Conservation (phyloP, 148 eudicot species). For the Pharnaceum exiguum region DNA sequence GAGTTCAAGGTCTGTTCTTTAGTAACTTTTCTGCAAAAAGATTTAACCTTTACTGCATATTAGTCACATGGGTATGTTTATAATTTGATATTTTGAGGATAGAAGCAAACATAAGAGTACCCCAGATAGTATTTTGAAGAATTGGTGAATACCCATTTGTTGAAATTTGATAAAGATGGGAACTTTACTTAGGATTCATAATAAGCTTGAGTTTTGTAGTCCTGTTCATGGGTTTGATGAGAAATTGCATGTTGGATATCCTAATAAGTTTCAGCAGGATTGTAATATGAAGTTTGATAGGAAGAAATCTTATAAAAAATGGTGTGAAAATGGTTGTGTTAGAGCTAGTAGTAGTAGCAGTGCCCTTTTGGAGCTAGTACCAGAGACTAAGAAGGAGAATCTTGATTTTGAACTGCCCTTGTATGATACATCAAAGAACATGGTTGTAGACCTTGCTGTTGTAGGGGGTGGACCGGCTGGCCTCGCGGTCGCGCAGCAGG, state of each 20-base stretch:
- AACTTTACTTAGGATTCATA: slow-evolving; percentile 68
- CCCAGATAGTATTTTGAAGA: slow-evolving; percentile 11
- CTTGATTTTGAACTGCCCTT: slow-evolving; percentile 90
- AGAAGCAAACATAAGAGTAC: no score
- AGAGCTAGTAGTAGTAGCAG: slow-evolving; percentile 45
- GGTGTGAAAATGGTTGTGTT: slow-evolving; percentile 26
- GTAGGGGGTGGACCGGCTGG: slow-evolving; percentile 99
- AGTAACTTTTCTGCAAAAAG: no score
- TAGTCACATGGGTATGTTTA: no score
- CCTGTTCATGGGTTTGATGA: slow-evolving; percentile 57
- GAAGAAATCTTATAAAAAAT: slow-evolving; percentile 32
- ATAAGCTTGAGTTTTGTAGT: slow-evolving; percentile 67
- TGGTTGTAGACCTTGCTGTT: slow-evolving; percentile 70
- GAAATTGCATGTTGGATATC: slow-evolving; percentile 34
- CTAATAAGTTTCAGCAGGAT: slow-evolving; percentile 35
- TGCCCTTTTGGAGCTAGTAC: slow-evolving; percentile 86
- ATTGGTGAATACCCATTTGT: slow-evolving; percentile 34
- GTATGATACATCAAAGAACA: slow-evolving; percentile 78
- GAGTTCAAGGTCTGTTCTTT: no score
- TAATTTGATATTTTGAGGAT: no score
- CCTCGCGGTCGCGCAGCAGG: slow-evolving; percentile 94
- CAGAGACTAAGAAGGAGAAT: slow-evolving; percentile 77
- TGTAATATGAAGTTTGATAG: slow-evolving; percentile 23
- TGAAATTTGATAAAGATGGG: slow-evolving; percentile 39
- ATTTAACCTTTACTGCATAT: no score